Conservation (phyloP, 148 eudicot species). For the Amaranthus palmeri region DNA sequence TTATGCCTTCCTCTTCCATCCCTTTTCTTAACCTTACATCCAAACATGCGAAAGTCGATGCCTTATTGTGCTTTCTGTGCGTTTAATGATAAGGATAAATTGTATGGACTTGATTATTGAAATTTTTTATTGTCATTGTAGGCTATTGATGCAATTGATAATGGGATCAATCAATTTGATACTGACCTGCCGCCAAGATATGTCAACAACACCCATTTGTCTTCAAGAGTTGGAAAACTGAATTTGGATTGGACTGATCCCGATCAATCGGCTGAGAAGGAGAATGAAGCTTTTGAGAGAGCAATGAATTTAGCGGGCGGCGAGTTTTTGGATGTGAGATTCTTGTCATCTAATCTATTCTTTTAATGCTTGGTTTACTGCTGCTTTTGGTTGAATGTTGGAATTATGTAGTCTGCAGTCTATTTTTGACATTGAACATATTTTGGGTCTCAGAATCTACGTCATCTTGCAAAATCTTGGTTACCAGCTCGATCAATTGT, state of each 20-base stretch:
- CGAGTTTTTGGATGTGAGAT: constrained; percentile 81
- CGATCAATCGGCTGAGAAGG: constrained; percentile 81
- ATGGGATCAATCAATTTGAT: constrained; percentile 78
- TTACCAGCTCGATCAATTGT: constrained; percentile 79
- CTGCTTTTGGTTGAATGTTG: background rate
- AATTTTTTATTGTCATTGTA: constrained; percentile 24
- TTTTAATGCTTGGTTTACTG: background rate
- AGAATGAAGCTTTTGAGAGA: constrained; percentile 66
- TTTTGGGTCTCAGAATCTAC: constrained; percentile 43
- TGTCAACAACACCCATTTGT: constrained; percentile 74
- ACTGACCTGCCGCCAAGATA: constrained; percentile 74
- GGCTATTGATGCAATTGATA: constrained; percentile 94
- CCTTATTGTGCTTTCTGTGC: too few species aligned
- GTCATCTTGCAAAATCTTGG: constrained; percentile 67
- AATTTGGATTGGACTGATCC: constrained; percentile 87
- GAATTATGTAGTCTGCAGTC: background rate
- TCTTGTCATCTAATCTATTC: constrained; percentile 15
- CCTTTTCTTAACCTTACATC: too few species aligned
- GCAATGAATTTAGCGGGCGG: constrained; percentile 79
- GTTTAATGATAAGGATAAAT: too few species aligned
- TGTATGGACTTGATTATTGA: background rate
- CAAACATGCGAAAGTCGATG: too few species aligned
- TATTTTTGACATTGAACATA: constrained; percentile 6
- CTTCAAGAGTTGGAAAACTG: constrained; percentile 74
- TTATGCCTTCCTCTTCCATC: too few species aligned